Evolutionary conservation across 2,329 filamentous ascomycete genomes (phyloP), one percentile per base, ranked within the genome.

Genomic region (Didymella arachidicola): DNA sequence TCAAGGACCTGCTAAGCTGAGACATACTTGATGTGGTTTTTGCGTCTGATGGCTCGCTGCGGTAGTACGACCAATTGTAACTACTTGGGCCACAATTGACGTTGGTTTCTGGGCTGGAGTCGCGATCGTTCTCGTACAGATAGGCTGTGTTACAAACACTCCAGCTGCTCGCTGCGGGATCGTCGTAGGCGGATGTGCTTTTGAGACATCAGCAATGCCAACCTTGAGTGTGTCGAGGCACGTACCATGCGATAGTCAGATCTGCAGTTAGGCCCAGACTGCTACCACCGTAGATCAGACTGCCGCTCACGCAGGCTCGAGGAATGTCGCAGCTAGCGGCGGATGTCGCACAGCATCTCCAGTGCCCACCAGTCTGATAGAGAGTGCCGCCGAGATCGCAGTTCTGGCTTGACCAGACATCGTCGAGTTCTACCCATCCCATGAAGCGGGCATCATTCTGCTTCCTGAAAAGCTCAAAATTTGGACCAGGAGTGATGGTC

Each of bases 61-160:
- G 61, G 47, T 66, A 70, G 47, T 70, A 72, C 7, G 59, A 66
- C 61, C 63, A 72, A 19, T 69, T 71, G 16, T 64, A 12, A 2
- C 62, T 61, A 12, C 54, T 60, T 2, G 60, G 30, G 30, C 68
- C 70, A 41, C 70, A 72, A 39, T 69, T 67, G 27, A 71, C 56
- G 45, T 72, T 69, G 5, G 67, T 69, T 18, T 60, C 44, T n/a
- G 68, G 67, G 50, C 59, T 61, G 1, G 62, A 60, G 38, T 69
- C 68, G 14, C 45, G 46, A 11, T 63, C 59, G 30, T 70, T 72
- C 55, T 72, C 64, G 46, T 60, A 72, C 47, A 71, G 56, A 34
- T 66, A 68, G 3, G 62, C 65, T 4, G 69, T 72, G 42, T 72
- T 72, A 38, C 70, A 71, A 4, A 72, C 41, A 14, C 64, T 63